phyloP scores from a whole-genome alignment of 1,284 basidiomycete genomes.

The Pseudozyma sp. region DNA sequence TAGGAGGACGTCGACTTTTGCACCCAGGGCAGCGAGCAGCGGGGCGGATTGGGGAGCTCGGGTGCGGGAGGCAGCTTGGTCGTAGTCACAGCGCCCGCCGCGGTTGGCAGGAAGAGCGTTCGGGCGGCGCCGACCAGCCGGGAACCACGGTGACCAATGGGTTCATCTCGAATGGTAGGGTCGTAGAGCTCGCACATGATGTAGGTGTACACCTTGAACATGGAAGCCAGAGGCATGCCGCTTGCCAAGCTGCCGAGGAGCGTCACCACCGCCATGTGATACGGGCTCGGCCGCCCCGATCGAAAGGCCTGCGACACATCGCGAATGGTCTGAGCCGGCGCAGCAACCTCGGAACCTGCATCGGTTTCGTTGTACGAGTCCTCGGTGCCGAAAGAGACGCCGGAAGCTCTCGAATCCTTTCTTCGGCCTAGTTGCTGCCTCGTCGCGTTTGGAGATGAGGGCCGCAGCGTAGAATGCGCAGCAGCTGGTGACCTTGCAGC shows the following conservation, averaged over 20 bases:
- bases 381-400: slow-evolving; percentile 20
- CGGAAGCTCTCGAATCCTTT: slow-evolving; percentile 21
- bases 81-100: not conserved
- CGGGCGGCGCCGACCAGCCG: slow-evolving; percentile 10
- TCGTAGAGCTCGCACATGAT: slow-evolving; percentile 62
- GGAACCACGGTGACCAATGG: slow-evolving; percentile 19
- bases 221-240: slow-evolving; percentile 58
- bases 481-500: slow-evolving; percentile 12
- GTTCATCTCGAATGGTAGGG: slow-evolving; percentile 36
- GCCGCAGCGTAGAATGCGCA: slow-evolving; percentile 2
- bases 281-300: slow-evolving; percentile 44
- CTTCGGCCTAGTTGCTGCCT: slow-evolving; percentile 9
- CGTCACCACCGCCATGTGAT: slow-evolving; percentile 63
- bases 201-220: slow-evolving; percentile 63
- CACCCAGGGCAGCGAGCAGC: slow-evolving; percentile 53
- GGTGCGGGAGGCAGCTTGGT: slow-evolving; percentile 44
- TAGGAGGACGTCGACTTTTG: slow-evolving; percentile 59
- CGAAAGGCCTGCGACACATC: slow-evolving; percentile 52
- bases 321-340: slow-evolving; percentile 49
- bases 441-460: slow-evolving; percentile 7
- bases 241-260: slow-evolving; percentile 56
- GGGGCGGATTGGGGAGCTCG: slow-evolving; percentile 51
- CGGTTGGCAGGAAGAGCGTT: slow-evolving; percentile 4
- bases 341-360: slow-evolving; percentile 39
- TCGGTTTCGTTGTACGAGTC: slow-evolving; percentile 30